These are phyloP conservation scores for Candida broadrunensis DNA, from an alignment of 805 yeast genomes.

Conservation along the genomic window DNA sequence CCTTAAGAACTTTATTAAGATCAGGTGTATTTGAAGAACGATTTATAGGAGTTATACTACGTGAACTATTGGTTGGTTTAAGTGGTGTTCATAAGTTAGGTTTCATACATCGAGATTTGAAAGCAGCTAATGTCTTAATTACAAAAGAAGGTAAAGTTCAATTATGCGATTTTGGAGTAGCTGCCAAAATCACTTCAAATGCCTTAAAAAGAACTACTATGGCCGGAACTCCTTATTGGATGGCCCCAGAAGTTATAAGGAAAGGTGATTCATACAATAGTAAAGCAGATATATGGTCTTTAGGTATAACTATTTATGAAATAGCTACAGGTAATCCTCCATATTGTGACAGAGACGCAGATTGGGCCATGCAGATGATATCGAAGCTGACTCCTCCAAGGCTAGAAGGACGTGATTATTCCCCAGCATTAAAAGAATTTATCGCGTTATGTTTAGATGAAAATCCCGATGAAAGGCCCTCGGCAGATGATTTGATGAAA, in stretches of 20 bases:
- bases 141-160: constrained; percentile 87
- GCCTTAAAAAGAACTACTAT: constrained; percentile 84
- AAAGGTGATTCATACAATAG: constrained; percentile 86
- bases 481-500: constrained; percentile 79
- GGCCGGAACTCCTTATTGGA: constrained; percentile 97
- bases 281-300: constrained; percentile 96
- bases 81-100: constrained; percentile 82
- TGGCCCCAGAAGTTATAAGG: constrained; percentile 98
- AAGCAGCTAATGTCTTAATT: constrained; percentile 92
- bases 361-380: constrained; percentile 91
- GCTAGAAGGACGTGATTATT: constrained; percentile 83
- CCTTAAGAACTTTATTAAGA: constrained; percentile 76
- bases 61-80: constrained; percentile 79
- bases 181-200: constrained; percentile 81
- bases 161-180: constrained; percentile 97
- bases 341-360: constrained; percentile 90
- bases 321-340: constrained; percentile 98
- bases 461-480: constrained; percentile 81
- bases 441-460: constrained; percentile 93
- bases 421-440: constrained; percentile 74
- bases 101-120: constrained; percentile 93
- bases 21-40: constrained; percentile 88
- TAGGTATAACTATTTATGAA: constrained; percentile 92
- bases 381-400: constrained; percentile 94
- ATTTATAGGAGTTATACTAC: constrained; percentile 75